A percentile compares a stretch with the other conserved stretches of the same genome.
Conservation (phyloP, 768 basidiomycete genomes). For the Porphyrellus cyaneotinctus region DNA sequence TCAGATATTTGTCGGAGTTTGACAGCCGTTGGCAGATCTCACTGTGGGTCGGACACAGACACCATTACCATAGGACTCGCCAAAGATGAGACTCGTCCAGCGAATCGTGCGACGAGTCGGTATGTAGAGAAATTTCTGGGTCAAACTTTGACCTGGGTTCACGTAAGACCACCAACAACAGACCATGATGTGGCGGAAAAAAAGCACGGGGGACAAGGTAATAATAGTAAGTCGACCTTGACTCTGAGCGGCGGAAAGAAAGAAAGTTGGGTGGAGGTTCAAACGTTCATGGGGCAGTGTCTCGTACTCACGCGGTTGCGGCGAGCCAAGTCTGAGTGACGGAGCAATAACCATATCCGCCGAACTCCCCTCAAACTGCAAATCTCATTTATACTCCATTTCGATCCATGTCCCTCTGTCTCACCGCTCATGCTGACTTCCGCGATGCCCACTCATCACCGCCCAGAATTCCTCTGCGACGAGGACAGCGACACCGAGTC, state of each 20-base stretch:
- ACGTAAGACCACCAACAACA: conserved; percentile 11
- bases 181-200: conserved; percentile 2
- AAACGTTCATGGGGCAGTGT: too few relatives aligned
- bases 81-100: conserved; percentile 17
- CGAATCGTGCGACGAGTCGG: conserved; percentile 10
- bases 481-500: conserved; percentile 45
- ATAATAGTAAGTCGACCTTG: neutral
- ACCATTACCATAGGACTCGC: neutral
- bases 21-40: neutral
- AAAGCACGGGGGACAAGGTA: conserved; percentile 4
- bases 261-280: neutral
- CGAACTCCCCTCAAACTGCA: conserved; percentile 20
- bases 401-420: neutral
- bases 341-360: conserved; percentile 34
- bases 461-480: conserved; percentile 31
- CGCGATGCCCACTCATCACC: conserved; percentile 14
- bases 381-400: conserved; percentile 23
- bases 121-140: neutral
- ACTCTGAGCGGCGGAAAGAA: neutral
- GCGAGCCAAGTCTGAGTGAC: conserved; percentile 21
- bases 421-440: conserved; percentile 8
- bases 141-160: conserved; percentile 12
- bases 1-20: conserved; percentile 12
- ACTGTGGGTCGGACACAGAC: neutral
- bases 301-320: conserved; percentile 27